Evolutionary conservation across 2,329 filamentous ascomycete species (phyloP).

Genomic region (Ophioceras dolichostomum): DNA sequence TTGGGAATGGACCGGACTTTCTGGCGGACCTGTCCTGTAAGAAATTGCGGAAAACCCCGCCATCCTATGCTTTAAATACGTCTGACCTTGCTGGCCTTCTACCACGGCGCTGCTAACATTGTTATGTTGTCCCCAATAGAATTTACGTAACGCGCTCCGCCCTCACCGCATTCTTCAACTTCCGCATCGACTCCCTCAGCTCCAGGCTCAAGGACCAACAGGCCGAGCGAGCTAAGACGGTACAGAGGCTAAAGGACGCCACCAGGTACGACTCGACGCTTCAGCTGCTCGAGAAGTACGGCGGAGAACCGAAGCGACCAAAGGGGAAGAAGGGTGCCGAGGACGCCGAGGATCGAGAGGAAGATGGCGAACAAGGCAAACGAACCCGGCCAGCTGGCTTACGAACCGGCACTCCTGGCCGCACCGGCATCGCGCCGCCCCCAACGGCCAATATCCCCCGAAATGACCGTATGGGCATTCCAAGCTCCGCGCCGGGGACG

Average conservation of each 20-base stretch:
- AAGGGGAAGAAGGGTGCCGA: constrained; percentile 8
- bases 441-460: constrained; percentile 51
- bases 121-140: constrained; percentile 26
- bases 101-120: too few species aligned
- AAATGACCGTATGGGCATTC: constrained; percentile 16
- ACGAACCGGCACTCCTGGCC: constrained; percentile 13
- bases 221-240: constrained; percentile 71
- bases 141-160: constrained; percentile 64
- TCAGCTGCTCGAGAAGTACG: constrained; percentile 89
- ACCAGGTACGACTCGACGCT: constrained; percentile 95
- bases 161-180: constrained; percentile 64
- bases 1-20: constrained; percentile 66
- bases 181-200: constrained; percentile 61
- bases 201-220: constrained; percentile 61
- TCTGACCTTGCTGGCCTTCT: too few species aligned
- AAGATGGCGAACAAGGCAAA: constrained; percentile 7
- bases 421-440: constrained; percentile 43
- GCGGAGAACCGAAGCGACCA: constrained; percentile 39
- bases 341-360: constrained; percentile 3
- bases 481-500: constrained; percentile 12
- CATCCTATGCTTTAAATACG: too few species aligned
- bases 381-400: constrained; percentile 2
- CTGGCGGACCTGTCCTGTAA: constrained; percentile 68
- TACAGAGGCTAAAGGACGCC: constrained; percentile 86
- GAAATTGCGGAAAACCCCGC: too few species aligned